Evolutionary conservation across 805 yeast genomes (phyloP).

Genomic region (Cyberlindnera euphorbiiphila): DNA sequence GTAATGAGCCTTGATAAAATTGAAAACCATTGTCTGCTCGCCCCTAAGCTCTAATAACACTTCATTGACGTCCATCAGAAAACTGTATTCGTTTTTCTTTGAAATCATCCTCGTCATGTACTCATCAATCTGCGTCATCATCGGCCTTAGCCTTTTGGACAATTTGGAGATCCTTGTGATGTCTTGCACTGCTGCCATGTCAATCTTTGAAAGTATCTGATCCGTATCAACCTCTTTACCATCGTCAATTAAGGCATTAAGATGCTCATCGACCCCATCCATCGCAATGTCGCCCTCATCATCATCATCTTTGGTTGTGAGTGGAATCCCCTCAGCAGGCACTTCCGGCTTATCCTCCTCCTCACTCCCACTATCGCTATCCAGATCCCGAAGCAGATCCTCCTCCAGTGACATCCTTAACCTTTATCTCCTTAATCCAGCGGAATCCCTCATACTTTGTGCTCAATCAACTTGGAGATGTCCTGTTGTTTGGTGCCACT

Average conservation of each 20-base stretch:
- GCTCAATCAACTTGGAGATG: too few relatives aligned
- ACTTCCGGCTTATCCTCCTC: constrained; percentile 4
- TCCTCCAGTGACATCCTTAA: constrained; percentile 20
- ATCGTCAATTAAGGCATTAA: constrained; percentile 5
- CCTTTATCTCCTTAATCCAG: background rate
- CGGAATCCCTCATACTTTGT: background rate
- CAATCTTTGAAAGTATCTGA: constrained; percentile 9
- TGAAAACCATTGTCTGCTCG: constrained; percentile 49
- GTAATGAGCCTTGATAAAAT: constrained; percentile 50
- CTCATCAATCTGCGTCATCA: constrained; percentile 17
- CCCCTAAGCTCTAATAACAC: constrained; percentile 48
- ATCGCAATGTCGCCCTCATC: constrained; percentile 9
- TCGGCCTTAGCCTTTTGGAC: constrained; percentile 14
- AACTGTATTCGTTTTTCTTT: constrained; percentile 38
- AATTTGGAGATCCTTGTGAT: constrained; percentile 16
- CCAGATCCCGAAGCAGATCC: constrained; percentile 33
- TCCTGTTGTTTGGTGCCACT: constrained; percentile 3
- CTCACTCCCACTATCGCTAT: constrained; percentile 27
- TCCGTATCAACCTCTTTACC: constrained; percentile 17
- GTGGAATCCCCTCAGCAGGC: background rate
- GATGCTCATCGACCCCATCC: constrained; percentile 1
- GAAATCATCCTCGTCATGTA: constrained; percentile 20
- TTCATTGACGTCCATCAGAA: constrained; percentile 52
- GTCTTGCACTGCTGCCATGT: constrained; percentile 15
- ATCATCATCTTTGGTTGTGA: constrained; percentile 6